Base-by-base conservation (phyloP, 257 asterid genomes). In the Lantana camara region DNA sequence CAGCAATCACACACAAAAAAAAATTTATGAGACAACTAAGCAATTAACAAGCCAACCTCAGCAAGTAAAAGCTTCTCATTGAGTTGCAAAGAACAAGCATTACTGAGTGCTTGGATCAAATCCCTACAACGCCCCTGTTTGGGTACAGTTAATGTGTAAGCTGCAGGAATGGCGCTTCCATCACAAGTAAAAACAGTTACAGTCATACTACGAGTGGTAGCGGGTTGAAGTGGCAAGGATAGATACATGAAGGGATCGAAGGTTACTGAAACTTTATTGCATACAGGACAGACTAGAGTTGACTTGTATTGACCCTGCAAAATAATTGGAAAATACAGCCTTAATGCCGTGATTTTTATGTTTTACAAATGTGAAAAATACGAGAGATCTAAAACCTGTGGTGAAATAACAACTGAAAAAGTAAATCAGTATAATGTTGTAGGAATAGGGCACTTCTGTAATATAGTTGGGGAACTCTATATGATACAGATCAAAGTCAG, bases 191-290 rank as follows among this genome's bases (percentile, higher is more conserved):
- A 94, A 67, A 94, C 89, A 29, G 99, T 94, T 45, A 94, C 88
- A 1, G 95, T 86, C 96, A 90, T 94, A 73, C 79, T 87, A 27
- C 99, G 95, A 57, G 87, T 77, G 58, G 90, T 81, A 21, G 99
- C 83, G 3, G 96, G 78, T 80, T 88, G 97, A 74, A 94, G 95
- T 1, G 99, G 97, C 82, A 94, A 61, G 55, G 99, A 94, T 40
- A 94, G 90, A 67, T 94, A 94, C 99, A 94, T 94, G 85, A 90
- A 90, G 14, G 99, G 99, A 78, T 94, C 99, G 49, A 94, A 94
- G 60, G 97, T 94, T 41, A 94, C 86, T 4, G 99, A 94, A 65
- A 94, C 89, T 77, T 94, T 94, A 71, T 84, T 83, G 73, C 99
- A 94, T 48, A 73, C 82, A 70, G 99, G 99, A 78, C 99, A 94